Evolutionary conservation across 768 basidiomycete species (phyloP), one percentile per base, ranked within the genome.

Genomic region (Kwoniella bestiolae): DNA sequence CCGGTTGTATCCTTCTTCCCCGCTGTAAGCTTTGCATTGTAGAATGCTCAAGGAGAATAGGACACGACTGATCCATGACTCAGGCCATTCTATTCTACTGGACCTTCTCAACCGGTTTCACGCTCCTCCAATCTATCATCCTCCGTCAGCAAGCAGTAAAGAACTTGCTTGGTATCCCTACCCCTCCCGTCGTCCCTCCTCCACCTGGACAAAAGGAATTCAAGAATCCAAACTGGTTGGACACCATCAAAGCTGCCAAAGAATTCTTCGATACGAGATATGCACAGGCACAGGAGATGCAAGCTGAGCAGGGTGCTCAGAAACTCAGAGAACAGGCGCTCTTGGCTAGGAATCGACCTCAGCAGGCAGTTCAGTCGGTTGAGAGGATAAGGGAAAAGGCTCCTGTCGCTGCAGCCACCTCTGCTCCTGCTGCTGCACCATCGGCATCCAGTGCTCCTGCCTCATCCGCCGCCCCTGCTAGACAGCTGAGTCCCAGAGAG

Each of bases 51-150:
- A 65, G 29, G n/a, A n/a, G n/a, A n/a, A n/a, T n/a, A n/a, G n/a
- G n/a, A n/a, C n/a, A n/a, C n/a, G n/a, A n/a, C 18, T 63, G 21
- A 23, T 41, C 51, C 31, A 56, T 34, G 9, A 44, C 5, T 2
- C 56, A 89, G 87, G 88, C 86, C 12, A 72, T 89, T 49, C 83
- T 86, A 66, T 71, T 89, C 61, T 87, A 88, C 80, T 83, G 89
- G 80, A 76, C 85, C 2, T 83, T 85, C 44, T 85, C 87, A 65
- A 84, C 86, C 74, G 69, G 74, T 50, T 70, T 86, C 38, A 86
- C 87, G 16, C 82, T 85, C 16, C 31, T 83, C 4, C 89, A 90
- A 80, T 83, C 86, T 1, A 65, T 82, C 4, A 34, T 85, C 23
- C 74, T 90, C 29, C 85, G 85, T 52, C 63, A 62, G 58, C 60